Conservation (phyloP, 495 filamentous ascomycete species). For the Aspergillus conjunctus region DNA sequence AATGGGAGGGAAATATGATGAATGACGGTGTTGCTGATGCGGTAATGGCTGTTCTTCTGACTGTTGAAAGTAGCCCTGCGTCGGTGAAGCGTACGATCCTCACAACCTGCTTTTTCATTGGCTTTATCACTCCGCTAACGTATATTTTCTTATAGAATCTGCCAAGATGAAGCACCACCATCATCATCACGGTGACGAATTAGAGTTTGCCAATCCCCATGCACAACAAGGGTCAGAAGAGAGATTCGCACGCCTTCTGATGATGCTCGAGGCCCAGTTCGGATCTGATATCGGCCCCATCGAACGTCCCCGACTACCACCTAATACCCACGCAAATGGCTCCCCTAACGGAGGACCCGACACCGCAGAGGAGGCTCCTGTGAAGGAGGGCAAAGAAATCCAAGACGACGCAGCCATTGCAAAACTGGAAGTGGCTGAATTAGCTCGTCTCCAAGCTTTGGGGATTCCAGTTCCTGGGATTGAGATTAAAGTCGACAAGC, state of each 20-base stretch:
- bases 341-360: constrained; percentile 35
- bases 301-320: constrained; percentile 59
- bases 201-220: constrained; percentile 64
- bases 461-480: constrained; percentile 89
- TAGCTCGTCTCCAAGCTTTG: constrained; percentile 70
- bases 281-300: constrained; percentile 77
- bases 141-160: constrained; percentile 46
- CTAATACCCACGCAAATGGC: constrained; percentile 42
- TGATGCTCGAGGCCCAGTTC: constrained; percentile 98
- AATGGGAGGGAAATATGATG: constrained; percentile 97
- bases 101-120: neutral
- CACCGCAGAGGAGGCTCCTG: constrained; percentile 18
- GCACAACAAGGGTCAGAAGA: constrained; percentile 68
- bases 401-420: constrained; percentile 50
- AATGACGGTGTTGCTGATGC: constrained; percentile 98
- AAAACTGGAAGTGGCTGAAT: constrained; percentile 60
- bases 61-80: constrained; percentile 88
- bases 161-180: constrained; percentile 59
- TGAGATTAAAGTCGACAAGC: constrained; percentile 83
- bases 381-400: constrained; percentile 27
- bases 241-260: constrained; percentile 78
- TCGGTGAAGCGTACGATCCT: constrained; percentile 82
- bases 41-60: constrained; percentile 85
- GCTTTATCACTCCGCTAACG: constrained; percentile 21
- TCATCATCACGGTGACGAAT: constrained; percentile 46